Conservation (phyloP, 768 basidiomycete species). For the Megacollybia marginata region DNA sequence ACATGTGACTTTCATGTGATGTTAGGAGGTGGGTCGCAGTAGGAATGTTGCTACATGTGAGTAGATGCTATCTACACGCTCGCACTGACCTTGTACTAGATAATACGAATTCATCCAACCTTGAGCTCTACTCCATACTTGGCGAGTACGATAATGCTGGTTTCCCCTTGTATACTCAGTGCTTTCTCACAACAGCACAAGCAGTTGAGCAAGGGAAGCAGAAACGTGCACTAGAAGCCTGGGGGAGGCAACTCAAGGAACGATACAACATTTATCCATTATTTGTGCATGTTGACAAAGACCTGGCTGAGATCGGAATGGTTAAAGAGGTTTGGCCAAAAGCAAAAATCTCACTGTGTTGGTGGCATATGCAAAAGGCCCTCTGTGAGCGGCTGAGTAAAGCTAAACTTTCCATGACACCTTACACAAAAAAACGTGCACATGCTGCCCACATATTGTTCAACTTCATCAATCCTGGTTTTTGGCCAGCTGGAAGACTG, state of each 20-base stretch:
- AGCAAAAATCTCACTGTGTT: slow-evolving; percentile 4
- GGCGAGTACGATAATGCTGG: slow-evolving; percentile 2
- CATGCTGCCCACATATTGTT: too few species aligned
- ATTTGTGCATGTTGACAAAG: not conserved
- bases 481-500: not conserved
- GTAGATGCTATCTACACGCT: not conserved
- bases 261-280: slow-evolving; percentile 1
- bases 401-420: slow-evolving; percentile 13
- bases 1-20: too few species aligned
- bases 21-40: too few species aligned
- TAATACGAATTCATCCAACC: slow-evolving; percentile 1
- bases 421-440: slow-evolving; percentile 6
- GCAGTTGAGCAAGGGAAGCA: not conserved
- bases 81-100: slow-evolving; percentile 3
- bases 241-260: slow-evolving; percentile 1
- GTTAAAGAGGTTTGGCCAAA: slow-evolving; percentile 4
- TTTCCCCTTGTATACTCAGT: not conserved
- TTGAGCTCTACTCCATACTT: not conserved
- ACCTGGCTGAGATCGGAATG: not conserved
- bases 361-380: not conserved
- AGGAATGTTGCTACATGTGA: not conserved
- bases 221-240: slow-evolving; percentile 6
- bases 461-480: not conserved
- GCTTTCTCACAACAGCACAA: not conserved
- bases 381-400: slow-evolving; percentile 8